Conservation (phyloP, 345 rosid species). For the Murraya paniculata region DNA sequence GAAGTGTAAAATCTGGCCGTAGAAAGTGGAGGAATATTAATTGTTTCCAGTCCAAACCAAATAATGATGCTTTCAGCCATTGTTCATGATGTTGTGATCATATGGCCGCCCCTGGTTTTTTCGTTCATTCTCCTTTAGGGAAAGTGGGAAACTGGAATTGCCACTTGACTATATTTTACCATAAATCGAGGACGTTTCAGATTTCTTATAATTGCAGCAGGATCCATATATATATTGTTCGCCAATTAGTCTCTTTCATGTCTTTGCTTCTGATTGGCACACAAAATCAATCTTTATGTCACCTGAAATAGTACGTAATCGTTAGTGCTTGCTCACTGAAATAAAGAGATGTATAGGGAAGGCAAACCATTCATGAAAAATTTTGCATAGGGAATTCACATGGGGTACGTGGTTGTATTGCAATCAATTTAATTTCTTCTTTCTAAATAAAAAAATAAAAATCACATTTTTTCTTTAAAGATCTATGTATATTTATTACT, state of each 20-base stretch:
- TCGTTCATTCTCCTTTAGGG: slow-evolving; percentile 71
- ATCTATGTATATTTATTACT: too few species aligned
- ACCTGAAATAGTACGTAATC: slow-evolving; percentile 8
- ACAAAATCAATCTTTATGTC: slow-evolving; percentile 15
- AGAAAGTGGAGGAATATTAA: slow-evolving; percentile 26
- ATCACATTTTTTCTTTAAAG: too few species aligned
- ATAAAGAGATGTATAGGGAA: background rate
- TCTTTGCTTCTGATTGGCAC: slow-evolving; percentile 11
- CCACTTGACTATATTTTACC: slow-evolving; percentile 10
- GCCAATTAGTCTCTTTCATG: slow-evolving; percentile 35
- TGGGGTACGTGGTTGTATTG: too few species aligned
- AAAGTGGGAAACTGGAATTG: slow-evolving; percentile 31
- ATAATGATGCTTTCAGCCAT: slow-evolving; percentile 23
- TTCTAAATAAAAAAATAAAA: too few species aligned
- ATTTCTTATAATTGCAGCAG: slow-evolving; percentile 15
- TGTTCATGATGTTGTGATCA: slow-evolving; percentile 10
- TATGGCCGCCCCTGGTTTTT: slow-evolving; percentile 26
- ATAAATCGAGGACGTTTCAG: slow-evolving; percentile 11
- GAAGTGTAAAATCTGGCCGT: slow-evolving; percentile 21
- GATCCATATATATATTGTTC: slow-evolving; percentile 52
- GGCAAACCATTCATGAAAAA: too few species aligned
- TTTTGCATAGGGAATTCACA: too few species aligned
- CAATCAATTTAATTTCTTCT: too few species aligned
- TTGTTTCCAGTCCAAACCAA: slow-evolving; percentile 12
- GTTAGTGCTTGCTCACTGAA: background rate